These are phyloP conservation scores for Leccinum arenicola DNA, from an alignment of 768 basidiomycete genomes.

Conservation along the genomic window DNA sequence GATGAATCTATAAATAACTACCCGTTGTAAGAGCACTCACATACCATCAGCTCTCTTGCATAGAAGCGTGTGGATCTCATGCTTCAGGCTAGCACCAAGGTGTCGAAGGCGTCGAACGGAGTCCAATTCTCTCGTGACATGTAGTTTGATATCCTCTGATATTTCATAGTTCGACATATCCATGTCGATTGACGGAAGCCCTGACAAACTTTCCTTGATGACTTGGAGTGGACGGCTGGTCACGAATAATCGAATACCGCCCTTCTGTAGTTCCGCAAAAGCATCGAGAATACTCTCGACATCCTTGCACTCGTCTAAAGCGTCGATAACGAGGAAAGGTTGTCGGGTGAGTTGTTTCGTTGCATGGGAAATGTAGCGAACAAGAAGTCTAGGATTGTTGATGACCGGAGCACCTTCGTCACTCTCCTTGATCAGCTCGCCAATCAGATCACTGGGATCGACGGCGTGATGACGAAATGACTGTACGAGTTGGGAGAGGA, in stretches of 20 bases:
- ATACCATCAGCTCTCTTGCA: constrained; percentile 10
- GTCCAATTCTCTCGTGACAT: constrained; percentile 5
- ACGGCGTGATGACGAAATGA: background rate
- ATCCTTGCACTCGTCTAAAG: background rate
- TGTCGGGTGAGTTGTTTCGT: background rate
- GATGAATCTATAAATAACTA: background rate
- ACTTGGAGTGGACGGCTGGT: background rate
- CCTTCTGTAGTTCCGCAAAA: background rate
- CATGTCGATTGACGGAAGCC: background rate
- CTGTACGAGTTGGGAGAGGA: constrained; percentile 16
- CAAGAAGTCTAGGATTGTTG: background rate
- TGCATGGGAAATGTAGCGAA: constrained; percentile 1
- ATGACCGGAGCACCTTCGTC: background rate
- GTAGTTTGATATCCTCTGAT: background rate
- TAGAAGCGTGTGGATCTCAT: background rate
- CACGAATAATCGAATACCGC: background rate
- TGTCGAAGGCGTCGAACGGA: constrained; percentile 4
- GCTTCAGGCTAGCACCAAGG: background rate
- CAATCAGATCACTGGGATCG: background rate
- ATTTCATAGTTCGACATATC: background rate
- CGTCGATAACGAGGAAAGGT: constrained; percentile 14
- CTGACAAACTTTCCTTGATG: background rate
- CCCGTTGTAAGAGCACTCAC: background rate
- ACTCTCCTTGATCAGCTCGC: background rate
- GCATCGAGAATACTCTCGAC: background rate